These are phyloP conservation scores for Penicillium decumbens DNA, from an alignment of 2,329 filamentous ascomycete genomes.

Conservation along the genomic window DNA sequence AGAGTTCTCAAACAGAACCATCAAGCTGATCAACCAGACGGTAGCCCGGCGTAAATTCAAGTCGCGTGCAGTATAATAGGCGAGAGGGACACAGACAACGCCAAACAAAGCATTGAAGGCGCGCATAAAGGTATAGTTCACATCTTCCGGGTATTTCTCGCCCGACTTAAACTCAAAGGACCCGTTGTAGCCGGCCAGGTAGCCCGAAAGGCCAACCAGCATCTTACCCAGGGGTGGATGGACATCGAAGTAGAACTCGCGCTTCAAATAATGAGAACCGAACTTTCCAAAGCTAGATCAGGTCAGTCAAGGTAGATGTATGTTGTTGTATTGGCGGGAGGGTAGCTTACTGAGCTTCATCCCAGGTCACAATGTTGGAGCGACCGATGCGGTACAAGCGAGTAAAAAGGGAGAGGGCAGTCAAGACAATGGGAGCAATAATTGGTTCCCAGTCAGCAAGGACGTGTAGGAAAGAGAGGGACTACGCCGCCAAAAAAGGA, in stretches of 20 bases:
- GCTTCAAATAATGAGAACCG: slow-evolving; percentile 96
- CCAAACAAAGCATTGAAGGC: slow-evolving; percentile 95
- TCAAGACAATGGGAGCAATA: slow-evolving; percentile 61
- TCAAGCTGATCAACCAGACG: slow-evolving; percentile 91
- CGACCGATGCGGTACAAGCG: slow-evolving; percentile 64
- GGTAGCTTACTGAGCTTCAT: slow-evolving; percentile 65
- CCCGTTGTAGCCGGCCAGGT: slow-evolving; percentile 95
- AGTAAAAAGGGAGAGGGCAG: slow-evolving; percentile 60
- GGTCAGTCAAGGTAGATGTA: slow-evolving; percentile 2
- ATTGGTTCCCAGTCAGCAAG: slow-evolving; percentile 59
- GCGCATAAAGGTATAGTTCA: slow-evolving; percentile 98
- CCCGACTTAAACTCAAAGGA: slow-evolving; percentile 99
- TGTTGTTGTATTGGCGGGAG: neutral
- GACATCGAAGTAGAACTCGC: slow-evolving; percentile 98
- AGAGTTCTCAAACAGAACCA: slow-evolving; percentile 98
- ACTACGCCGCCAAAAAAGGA: slow-evolving; percentile 18
- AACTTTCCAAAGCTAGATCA: slow-evolving; percentile 63
- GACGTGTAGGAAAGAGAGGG: slow-evolving; percentile 34
- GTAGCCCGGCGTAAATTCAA: slow-evolving; percentile 79
- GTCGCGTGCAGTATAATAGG: slow-evolving; percentile 91
- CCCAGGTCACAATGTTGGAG: slow-evolving; percentile 70
- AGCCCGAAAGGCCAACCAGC: slow-evolving; percentile 92
- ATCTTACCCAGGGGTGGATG: slow-evolving; percentile 97
- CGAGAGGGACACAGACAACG: slow-evolving; percentile 83
- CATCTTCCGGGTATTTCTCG: slow-evolving; percentile 85